Evolutionary conservation across 1,284 basidiomycete species (phyloP), one percentile per base, ranked within the genome.

Genomic region (Puccinia horiana): DNA sequence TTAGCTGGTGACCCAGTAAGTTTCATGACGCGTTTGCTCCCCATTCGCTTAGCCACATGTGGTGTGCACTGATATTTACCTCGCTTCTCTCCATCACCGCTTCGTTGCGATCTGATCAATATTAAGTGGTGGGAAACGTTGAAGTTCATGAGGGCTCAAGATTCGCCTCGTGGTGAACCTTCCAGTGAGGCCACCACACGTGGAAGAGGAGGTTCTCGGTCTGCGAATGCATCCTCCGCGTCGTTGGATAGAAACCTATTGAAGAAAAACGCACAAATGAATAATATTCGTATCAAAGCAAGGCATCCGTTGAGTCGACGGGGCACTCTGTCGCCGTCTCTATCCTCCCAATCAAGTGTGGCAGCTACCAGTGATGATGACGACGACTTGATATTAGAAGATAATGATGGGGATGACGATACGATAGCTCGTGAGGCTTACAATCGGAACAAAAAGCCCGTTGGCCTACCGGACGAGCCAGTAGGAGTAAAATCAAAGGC

Each of bases 221-320:
- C 29, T 8, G 26, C 32, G 2, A 49, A 20, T 56, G 29, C 23
- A 9, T 35, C 40, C 42, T 35, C 44, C 1, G 47, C 47, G 20
- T 69, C 76, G 23, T 49, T 78, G 16, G 49, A 78, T 42, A 52
- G 49, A 42, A 54, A 67, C 32, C 37, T 78, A n/a, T 78, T 78
- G 52, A 67, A 61, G 26, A 78, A 80, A 44, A 70, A 80, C 32
- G 40, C 78, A 5, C 78, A 80, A 58, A 44, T 49, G 6, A 80
- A 80, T 47, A 80, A 80, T 32, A 80, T 80, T 32, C 49, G 78
- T 44, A 80, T 80, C n/a, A 80, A 80, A 73, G 78, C 67, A n/a
- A 26, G 56, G 11, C 78, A 80, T 73, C 78, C 78, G 5, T 73
- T 80, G n/a, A 80, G 78, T 73, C 49, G 78, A 73, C 47, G 69